Evolutionary conservation across 2,329 filamentous ascomycete species (phyloP), one percentile per base, ranked within the genome.

Genomic region (Scytalidium sp.): DNA sequence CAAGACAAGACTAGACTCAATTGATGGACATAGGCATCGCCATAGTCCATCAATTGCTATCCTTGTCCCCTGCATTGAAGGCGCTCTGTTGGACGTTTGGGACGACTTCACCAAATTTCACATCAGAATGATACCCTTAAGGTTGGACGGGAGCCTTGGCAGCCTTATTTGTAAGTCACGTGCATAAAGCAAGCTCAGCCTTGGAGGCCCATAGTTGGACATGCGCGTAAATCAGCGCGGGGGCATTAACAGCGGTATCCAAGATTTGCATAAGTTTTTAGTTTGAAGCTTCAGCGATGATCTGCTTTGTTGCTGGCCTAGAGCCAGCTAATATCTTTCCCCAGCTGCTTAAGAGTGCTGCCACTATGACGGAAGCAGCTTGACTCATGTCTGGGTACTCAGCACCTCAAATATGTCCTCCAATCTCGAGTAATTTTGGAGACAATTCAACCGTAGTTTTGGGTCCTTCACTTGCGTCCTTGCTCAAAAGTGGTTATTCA

Each of bases 11-110:
- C 58, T 50, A 6, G 66, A 56, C 58, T 80, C 75, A 50, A 80
- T 70, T 8, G 74, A 76, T 11, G 83, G 83, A 60, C 80, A 85
- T 15, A 87, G 69, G 60, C 78, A 84, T 61, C 79, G 78, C 80
- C 82, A 85, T 42, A 87, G 73, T 52, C 82, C 80, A 64, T 87
- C 83, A 60, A 68, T 65, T 58, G 66, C 59, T 47, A 70, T 60
- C 57, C 58, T 65, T 46, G 61, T 58, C 39, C 61, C 55, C 56
- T 56, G 62, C 66, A 71, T 69, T 60, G 57, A 52, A 43, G 13
- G 11, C 4, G n/a, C 36, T 45, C 15, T n/a, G 41, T 41, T 39
- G 23, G 4, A 36, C 32, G 5, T 36, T 36, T 15, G 7, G 32
- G 29, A 27, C 45, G 32, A n/a, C n/a, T n/a, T n/a, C n/a, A n/a